These are phyloP conservation scores for Aureobasidium sp. DNA, from an alignment of 2,329 filamentous ascomycete genomes.

Conservation along the genomic window DNA sequence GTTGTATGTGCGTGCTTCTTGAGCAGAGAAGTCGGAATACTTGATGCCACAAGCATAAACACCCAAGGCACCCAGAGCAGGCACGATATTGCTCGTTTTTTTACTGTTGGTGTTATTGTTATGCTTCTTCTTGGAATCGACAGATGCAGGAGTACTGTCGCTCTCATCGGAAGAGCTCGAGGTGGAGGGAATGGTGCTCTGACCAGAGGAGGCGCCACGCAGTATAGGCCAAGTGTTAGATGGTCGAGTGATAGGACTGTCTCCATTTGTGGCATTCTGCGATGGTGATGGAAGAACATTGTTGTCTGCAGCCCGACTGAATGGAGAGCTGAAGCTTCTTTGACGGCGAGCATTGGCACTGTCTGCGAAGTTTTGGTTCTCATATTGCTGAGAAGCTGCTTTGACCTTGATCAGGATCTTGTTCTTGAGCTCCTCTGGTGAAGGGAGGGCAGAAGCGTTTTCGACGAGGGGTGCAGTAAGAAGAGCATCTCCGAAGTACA, in stretches of 20 bases:
- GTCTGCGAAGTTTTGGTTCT: slow-evolving; percentile 16
- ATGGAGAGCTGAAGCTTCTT: slow-evolving; percentile 72
- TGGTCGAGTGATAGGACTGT: slow-evolving; percentile 15
- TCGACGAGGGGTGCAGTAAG: slow-evolving; percentile 68
- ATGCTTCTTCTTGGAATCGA: slow-evolving; percentile 48
- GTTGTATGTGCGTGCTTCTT: slow-evolving; percentile 79
- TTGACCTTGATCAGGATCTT: slow-evolving; percentile 94
- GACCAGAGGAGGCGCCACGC: slow-evolving; percentile 51
- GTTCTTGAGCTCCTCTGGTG: slow-evolving; percentile 76
- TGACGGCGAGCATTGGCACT: slow-evolving; percentile 35
- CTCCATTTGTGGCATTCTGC: background rate
- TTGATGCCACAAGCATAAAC: slow-evolving; percentile 74
- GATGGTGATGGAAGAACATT: slow-evolving; percentile 38
- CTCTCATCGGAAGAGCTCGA: slow-evolving; percentile 69
- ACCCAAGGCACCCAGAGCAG: slow-evolving; percentile 74
- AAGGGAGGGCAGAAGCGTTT: slow-evolving; percentile 63
- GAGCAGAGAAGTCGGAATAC: slow-evolving; percentile 70
- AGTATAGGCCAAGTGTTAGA: slow-evolving; percentile 42
- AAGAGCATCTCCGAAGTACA: slow-evolving; percentile 73
- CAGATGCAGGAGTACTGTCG: slow-evolving; percentile 54
- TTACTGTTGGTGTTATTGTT: slow-evolving; percentile 34
- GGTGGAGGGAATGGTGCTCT: slow-evolving; percentile 49
- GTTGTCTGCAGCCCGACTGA: slow-evolving; percentile 54
- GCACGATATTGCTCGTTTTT: slow-evolving; percentile 74
- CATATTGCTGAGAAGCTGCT: slow-evolving; percentile 54